Evolutionary conservation across 176 grass and related monocot species (phyloP), one percentile per base, ranked within the genome.

Genomic region (Eleusine indica): DNA sequence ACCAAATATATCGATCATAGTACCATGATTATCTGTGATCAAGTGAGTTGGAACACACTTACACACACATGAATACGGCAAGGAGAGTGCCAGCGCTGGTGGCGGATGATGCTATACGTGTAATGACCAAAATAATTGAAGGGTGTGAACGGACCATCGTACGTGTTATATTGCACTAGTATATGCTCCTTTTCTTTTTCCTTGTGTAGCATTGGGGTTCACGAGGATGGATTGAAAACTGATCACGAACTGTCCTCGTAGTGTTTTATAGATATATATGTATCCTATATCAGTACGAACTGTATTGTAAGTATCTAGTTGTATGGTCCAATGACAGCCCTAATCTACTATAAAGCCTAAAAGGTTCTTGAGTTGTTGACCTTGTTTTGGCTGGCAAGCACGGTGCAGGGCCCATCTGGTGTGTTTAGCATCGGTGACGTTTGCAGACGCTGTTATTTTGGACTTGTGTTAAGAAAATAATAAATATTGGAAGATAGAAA

Each of bases 301-400:
- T 71, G 43, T 71, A 49, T 47, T 82, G 12, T 69, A 39, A 40
- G 44, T 12, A 32, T 22, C 5, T 35, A 35, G 7, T 72, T 53
- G 25, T 13, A 80, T 82, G 78, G 85, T 76, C 71, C 84, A 87
- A 28, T 57, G 75, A 18, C 7, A 58, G 38, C 35, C 77, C 70
- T 53, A 58, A 49, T 75, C 39, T 66, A 68, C 6, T n/a, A 43
- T n/a, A 43, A 43, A 43, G 7, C 48, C 48, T 52, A 51, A 13
- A 80, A 66, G 30, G 44, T 54, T 43, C 13, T 49, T 49, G 47
- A 49, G 29, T 5, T 66, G 14, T 75, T 79, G 46, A 74, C 25
- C 28, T 74, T 18, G 29, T 54, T 53, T 73, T 51, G 46, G 25
- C 25, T 21, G 69, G 69, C 42, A 47, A 7, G 69, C 16, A 54